Evolutionary conservation across 2,329 filamentous ascomycete genomes (phyloP).

Genomic region (Fusarium sp.): DNA sequence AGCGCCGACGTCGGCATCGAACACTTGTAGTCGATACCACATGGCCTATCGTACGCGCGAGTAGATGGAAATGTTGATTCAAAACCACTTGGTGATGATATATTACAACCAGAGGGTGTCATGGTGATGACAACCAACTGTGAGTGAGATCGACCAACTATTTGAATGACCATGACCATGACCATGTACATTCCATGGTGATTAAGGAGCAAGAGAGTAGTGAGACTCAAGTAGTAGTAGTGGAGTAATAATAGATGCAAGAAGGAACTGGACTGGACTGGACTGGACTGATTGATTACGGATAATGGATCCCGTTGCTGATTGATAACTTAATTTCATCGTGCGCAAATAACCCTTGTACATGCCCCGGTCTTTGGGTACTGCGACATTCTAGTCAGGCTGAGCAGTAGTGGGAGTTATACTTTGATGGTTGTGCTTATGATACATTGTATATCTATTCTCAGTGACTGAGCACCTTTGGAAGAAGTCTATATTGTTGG

Average conservation of each 20-base stretch:
- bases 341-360: constrained; percentile 9
- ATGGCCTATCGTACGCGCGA: not conserved
- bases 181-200: not conserved
- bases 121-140: not conserved
- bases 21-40: not conserved
- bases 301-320: constrained; percentile 28
- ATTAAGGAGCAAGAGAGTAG: not conserved
- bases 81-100: too few relatives aligned
- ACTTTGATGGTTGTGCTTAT: not conserved
- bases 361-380: constrained; percentile 5
- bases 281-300: constrained; percentile 31
- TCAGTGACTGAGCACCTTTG: not conserved
- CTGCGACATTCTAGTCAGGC: not conserved
- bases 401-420: not conserved
- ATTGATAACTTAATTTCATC: constrained; percentile 44
- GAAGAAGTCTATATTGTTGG: not conserved
- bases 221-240: not conserved
- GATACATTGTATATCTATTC: not conserved
- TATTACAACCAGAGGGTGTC: not conserved
- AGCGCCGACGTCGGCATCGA: not conserved
- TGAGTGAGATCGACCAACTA: not conserved
- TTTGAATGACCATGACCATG: not conserved
- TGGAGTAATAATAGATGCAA: not conserved
- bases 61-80: not conserved
- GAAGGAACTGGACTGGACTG: not conserved